phyloP scores from a whole-genome alignment of 1,139 yeast species.

The Suhomyces terraborum region DNA sequence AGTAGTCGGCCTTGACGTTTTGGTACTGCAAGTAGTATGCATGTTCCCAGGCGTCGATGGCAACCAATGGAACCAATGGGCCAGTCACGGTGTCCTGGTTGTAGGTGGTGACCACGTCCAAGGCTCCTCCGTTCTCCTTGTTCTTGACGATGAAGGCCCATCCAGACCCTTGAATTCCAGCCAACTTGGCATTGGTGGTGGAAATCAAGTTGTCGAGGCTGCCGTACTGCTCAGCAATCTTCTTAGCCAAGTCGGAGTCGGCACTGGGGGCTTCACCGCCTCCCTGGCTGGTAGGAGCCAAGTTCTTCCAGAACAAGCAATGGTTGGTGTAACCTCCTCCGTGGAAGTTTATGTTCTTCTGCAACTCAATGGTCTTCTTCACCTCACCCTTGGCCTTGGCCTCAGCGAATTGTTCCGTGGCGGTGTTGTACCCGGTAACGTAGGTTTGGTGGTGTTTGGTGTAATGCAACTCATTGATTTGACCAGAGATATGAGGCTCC shows the following conservation, averaged over 20 bases:
- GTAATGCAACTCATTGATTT: constrained; percentile 89
- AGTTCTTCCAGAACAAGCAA: constrained; percentile 84
- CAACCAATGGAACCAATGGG: constrained; percentile 75
- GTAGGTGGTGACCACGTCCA: constrained; percentile 82
- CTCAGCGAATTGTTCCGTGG: constrained; percentile 74
- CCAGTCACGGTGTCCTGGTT: constrained; percentile 91
- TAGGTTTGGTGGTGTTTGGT: constrained; percentile 94
- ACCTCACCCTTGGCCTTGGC: constrained; percentile 68
- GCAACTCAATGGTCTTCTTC: constrained; percentile 68
- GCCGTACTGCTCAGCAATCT: constrained; percentile 71
- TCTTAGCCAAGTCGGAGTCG: constrained; percentile 59
- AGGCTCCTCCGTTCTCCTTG: constrained; percentile 69
- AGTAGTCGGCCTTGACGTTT: constrained; percentile 91
- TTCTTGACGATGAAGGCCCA: constrained; percentile 97
- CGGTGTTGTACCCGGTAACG: constrained; percentile 84
- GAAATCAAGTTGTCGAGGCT: constrained; percentile 71
- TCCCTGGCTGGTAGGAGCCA: constrained; percentile 78
- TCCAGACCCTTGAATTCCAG: constrained; percentile 96
- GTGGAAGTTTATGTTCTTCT: constrained; percentile 84
- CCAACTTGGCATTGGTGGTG: constrained; percentile 74
- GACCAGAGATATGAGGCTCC: constrained; percentile 88
- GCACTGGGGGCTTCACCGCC: constrained; percentile 82
- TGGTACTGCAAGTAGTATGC: constrained; percentile 96
- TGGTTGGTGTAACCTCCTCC: constrained; percentile 96
- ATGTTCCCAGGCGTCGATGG: constrained; percentile 98